A percentile compares a stretch with the other conserved stretches of the same genome.
Evolutionary conservation across 2,329 filamentous ascomycete genomes (phyloP).

Genomic region (Trichophyton mentagrophytes): DNA sequence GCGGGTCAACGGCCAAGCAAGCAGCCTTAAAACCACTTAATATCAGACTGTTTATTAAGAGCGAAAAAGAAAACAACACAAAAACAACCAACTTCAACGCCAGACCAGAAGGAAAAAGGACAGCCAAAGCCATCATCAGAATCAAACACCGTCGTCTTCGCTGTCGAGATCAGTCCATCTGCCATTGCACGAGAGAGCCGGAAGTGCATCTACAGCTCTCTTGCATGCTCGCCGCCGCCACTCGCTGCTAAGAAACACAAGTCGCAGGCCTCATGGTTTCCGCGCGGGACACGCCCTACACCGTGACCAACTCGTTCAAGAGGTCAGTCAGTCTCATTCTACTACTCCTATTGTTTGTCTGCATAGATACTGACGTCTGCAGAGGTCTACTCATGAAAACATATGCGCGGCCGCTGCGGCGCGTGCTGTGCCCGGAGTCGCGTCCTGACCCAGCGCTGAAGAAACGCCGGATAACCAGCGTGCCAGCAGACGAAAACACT

Average conservation of each 20-base stretch:
- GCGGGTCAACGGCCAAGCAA: too few relatives aligned
- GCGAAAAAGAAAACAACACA: too few relatives aligned
- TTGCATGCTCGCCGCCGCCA: neutral
- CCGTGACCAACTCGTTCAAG: conserved; percentile 40
- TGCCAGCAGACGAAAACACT: conserved; percentile 6
- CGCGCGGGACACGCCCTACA: conserved; percentile 35
- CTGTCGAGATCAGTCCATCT: neutral
- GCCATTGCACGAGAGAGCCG: neutral
- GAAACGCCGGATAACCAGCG: conserved; percentile 30
- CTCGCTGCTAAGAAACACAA: neutral
- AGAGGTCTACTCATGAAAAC: conserved; percentile 39
- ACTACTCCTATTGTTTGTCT: neutral
- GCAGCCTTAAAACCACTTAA: too few relatives aligned
- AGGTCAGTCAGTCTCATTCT: conserved; percentile 21
- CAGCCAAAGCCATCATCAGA: too few relatives aligned
- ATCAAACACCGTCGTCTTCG: too few relatives aligned
- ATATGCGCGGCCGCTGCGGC: conserved; percentile 36
- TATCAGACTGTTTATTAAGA: too few relatives aligned
- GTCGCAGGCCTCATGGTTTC: conserved; percentile 10
- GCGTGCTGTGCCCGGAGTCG: conserved; percentile 36
- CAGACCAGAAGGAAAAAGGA: too few relatives aligned
- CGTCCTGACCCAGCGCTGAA: conserved; percentile 27
- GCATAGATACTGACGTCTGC: conserved; percentile 9
- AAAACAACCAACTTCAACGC: too few relatives aligned
- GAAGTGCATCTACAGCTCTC: neutral